Base-by-base conservation (phyloP, 208 protist genomes). In the Novymonas esmeraldas region DNA sequence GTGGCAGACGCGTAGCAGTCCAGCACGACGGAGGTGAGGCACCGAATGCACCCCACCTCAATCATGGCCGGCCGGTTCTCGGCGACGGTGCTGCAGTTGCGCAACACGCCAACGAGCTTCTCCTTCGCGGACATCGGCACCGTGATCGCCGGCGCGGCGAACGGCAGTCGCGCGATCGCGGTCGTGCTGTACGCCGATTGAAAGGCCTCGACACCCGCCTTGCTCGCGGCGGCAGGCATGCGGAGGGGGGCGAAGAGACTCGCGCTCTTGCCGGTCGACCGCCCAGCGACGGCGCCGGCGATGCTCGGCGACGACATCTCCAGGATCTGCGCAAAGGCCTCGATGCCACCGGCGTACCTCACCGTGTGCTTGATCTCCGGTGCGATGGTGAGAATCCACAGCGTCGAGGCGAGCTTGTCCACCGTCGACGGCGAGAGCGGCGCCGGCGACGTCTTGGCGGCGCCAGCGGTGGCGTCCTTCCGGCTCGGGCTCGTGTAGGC, bases 361-460 rank as follows among this genome's bases (percentile, higher is more conserved):
- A 98, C 81, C 6, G 82, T 84, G 63, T 93, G 82, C 72, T 98
- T 98, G 75, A 95, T 95, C 33, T 96, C 89, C 0, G 87, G 85
- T 26, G 90, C 87, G 52, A 95, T 93, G 36, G 88, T 94, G 39
- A 96, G 70, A 60, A 98, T 96, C 93, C 92, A 97, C 29, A 98
- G 72, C 33, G 89, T 96, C 24, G 85, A 89, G 16, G 82, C 85
- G n/a, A 98, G 56, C 58, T 97, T 98, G 61, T 97, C 94, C 22
- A 97, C 31, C 16, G 88, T 91, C 22, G 72, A 76, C n/a, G 64
- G 62, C 1, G 79, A 85, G 36, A 84, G 63, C 10, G 45, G 51
- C 28, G 63, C 29, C 20, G 52, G 33, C 20, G 52, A 24, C 16
- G 50, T 48, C 49, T 44, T 50, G 29, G 16, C 42, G 18, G 20